These are phyloP conservation scores for Dissoconium aciculare DNA, from an alignment of 2,329 filamentous ascomycete genomes.

Conservation along the genomic window DNA sequence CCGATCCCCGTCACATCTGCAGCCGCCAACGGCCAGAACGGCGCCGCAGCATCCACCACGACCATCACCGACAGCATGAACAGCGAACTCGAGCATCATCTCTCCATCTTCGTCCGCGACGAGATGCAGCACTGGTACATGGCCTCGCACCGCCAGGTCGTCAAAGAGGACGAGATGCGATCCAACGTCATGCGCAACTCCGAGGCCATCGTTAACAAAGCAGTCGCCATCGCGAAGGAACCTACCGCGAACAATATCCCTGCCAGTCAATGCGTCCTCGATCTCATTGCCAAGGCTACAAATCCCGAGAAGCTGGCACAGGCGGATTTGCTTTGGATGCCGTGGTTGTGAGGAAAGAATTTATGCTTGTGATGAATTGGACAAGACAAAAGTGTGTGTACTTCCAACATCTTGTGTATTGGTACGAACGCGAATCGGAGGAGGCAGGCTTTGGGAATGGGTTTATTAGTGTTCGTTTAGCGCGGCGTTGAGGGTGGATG, in stretches of 20 bases:
- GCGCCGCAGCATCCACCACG: slow-evolving; percentile 4
- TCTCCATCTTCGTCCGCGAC: slow-evolving; percentile 88
- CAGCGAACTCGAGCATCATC: slow-evolving; percentile 77
- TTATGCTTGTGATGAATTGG: no score
- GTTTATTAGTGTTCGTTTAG: no score
- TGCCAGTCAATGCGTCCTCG: slow-evolving; percentile 92
- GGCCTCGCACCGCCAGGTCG: slow-evolving; percentile 50
- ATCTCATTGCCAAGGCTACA: slow-evolving; percentile 80
- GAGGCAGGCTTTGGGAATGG: no score
- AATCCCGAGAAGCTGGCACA: slow-evolving; percentile 79
- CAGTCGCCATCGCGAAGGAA: slow-evolving; percentile 62
- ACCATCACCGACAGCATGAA: slow-evolving; percentile 14
- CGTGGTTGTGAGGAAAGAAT: slow-evolving; percentile 64
- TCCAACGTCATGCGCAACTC: slow-evolving; percentile 75
- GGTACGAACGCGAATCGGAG: no score
- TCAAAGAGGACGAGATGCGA: slow-evolving; percentile 54
- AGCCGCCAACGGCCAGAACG: slow-evolving; percentile 27
- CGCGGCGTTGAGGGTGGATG: no score
- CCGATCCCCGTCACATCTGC: slow-evolving; percentile 7
- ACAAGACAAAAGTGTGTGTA: no score
- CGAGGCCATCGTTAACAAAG: slow-evolving; percentile 82
- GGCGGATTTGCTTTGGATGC: slow-evolving; percentile 94
- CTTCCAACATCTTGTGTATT: no score
- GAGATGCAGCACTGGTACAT: slow-evolving; percentile 98
- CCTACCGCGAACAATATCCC: slow-evolving; percentile 58